A percentile compares a stretch with the other conserved stretches of the same genome.
phyloP scores from a whole-genome alignment of 495 filamentous ascomycete genomes.

The Acidiella bohemica region DNA sequence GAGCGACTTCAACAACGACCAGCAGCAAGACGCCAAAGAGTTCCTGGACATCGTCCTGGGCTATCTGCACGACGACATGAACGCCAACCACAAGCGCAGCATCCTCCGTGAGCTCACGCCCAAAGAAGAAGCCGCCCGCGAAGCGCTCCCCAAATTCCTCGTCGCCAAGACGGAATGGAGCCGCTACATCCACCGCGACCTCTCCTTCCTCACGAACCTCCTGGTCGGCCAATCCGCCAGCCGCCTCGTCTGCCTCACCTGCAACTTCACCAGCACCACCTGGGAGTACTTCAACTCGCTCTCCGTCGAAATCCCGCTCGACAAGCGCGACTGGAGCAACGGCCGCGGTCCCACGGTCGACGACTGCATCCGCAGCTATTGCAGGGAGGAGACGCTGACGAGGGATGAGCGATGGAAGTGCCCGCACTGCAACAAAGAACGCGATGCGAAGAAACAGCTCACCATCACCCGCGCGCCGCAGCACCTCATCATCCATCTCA shows the following conservation, averaged over 20 bases:
- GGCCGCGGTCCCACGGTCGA: constrained; percentile 33
- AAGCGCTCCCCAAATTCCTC: constrained; percentile 44
- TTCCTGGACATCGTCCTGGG: constrained; percentile 63
- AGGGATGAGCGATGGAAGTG: constrained; percentile 62
- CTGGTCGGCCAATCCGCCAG: constrained; percentile 61
- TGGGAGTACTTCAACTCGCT: constrained; percentile 61
- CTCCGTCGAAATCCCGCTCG: constrained; percentile 47
- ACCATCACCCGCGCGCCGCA: constrained; percentile 60
- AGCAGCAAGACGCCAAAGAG: constrained; percentile 68
- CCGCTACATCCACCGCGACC: constrained; percentile 54
- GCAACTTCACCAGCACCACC: constrained; percentile 52
- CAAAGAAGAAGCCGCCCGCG: constrained; percentile 49
- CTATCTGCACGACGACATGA: constrained; percentile 62
- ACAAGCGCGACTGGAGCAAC: not conserved
- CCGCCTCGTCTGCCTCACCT: constrained; percentile 48
- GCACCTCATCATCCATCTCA: constrained; percentile 62
- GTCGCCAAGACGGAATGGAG: constrained; percentile 55
- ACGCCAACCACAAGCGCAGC: constrained; percentile 46
- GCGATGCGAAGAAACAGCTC: constrained; percentile 59
- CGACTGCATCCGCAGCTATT: constrained; percentile 55
- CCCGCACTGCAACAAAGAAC: constrained; percentile 51
- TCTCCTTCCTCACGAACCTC: constrained; percentile 51
- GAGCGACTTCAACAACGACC: constrained; percentile 45
- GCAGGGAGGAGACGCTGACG: constrained; percentile 50
- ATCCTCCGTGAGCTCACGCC: constrained; percentile 46